Base-by-base conservation (phyloP, 179 eudicot species). In the Patellifolia procumbens region DNA sequence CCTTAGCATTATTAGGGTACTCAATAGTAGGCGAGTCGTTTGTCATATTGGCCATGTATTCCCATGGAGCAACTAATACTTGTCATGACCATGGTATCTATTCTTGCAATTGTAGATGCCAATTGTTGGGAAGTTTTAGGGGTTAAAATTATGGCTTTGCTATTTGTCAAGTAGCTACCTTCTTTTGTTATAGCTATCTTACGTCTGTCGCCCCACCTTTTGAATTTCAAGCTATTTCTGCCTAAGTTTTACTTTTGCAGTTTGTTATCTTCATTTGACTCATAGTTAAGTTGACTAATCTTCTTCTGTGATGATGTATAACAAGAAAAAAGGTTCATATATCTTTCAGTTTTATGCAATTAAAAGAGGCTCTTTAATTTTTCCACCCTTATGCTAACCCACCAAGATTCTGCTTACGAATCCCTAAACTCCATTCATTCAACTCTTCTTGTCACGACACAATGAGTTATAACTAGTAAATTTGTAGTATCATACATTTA, bases 31-130 rank as follows among this genome's bases (percentile, higher is more conserved):
- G 63, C 20, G 10, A 63, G 20, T 51, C 22, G 28, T 48, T 20
- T 56, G n/a, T 42, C 15, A 24, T 29, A 8, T 51, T 49, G 32
- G 74, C 55, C 69, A 37, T n/a, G 17, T 67, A n/a, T 22, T 58
- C 16, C n/a, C 16, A 52, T 64, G 34, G 26, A 69, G 53, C 48
- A 56, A 26, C 9, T 66, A 76, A 24, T 70, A 35, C 42, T n/a
- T 34, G 34, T 74, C 19, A 43, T 72, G 66, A 26, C 35, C 15
- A 43, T 34, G 51, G 7, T 58, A 8, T 52, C 8, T 66, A 24
- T 66, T 37, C 26, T 72, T 64, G 71, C 61, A 12, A 5, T 46
- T 2, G 7, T 37, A 59, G 48, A 60, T 34, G 56, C 26, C 11
- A 10, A 28, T 48, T 7, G 31, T 5, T 42, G 71, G 53, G 26